These are phyloP conservation scores for Penicillium flavigenum DNA, from an alignment of 495 filamentous ascomycete species.

Conservation along the genomic window DNA sequence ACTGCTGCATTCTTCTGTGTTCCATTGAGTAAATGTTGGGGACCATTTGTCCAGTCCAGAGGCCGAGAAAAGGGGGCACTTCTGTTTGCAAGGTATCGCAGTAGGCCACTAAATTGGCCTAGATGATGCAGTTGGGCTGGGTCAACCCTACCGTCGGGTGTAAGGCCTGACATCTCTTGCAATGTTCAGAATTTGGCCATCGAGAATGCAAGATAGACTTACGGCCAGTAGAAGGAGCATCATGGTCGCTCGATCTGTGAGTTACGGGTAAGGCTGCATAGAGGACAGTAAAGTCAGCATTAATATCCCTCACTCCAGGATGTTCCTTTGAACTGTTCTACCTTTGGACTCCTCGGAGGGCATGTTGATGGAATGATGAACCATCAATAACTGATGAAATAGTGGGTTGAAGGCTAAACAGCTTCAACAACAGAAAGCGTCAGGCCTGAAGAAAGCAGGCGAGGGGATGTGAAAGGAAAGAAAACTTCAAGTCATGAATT, in stretches of 20 bases:
- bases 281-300: not conserved
- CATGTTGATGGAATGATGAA: not conserved
- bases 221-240: not conserved
- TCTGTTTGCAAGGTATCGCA: not conserved
- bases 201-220: not conserved
- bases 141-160: not conserved
- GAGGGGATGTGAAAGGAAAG: not conserved
- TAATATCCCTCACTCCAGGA: not conserved
- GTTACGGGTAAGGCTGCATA: not conserved
- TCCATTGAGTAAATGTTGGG: not conserved
- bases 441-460: not conserved
- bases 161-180: not conserved
- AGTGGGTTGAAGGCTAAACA: not conserved
- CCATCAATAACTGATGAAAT: not conserved
- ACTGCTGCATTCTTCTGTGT: not conserved
- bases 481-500: not conserved
- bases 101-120: not conserved
- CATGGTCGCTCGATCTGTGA: not conserved
- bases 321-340: not conserved
- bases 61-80: not conserved
- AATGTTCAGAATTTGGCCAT: not conserved
- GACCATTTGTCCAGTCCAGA: not conserved
- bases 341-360: not conserved
- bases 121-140: not conserved
- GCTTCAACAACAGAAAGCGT: not conserved